Conservation (phyloP, 805 yeast genomes). For the Clavispora vitiphila region DNA sequence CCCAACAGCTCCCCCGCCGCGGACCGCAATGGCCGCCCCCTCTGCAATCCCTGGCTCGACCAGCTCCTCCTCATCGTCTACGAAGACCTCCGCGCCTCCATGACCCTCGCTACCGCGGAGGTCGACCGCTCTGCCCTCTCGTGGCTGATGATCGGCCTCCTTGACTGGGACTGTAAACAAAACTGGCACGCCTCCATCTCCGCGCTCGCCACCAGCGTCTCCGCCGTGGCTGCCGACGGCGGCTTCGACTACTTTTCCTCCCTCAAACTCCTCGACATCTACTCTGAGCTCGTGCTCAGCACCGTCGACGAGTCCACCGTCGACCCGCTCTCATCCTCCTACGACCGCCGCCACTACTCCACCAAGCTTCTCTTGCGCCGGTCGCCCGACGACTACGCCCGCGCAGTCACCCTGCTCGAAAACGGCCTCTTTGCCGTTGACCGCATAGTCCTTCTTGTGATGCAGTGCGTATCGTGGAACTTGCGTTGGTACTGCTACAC, state of each 20-base stretch:
- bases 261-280: slow-evolving; percentile 43
- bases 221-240: slow-evolving; percentile 44
- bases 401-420: slow-evolving; percentile 13
- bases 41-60: slow-evolving; percentile 79
- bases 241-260: slow-evolving; percentile 63
- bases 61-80: slow-evolving; percentile 64
- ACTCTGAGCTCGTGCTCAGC: slow-evolving; percentile 37
- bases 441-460: slow-evolving; percentile 30
- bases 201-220: slow-evolving; percentile 43
- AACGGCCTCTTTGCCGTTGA: slow-evolving; percentile 29
- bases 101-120: slow-evolving; percentile 20
- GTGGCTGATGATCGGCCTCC: slow-evolving; percentile 64
- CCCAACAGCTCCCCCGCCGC: no score
- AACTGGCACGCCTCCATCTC: slow-evolving; percentile 34
- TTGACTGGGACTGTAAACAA: slow-evolving; percentile 37
- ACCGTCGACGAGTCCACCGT: slow-evolving; percentile 28
- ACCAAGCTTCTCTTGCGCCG: slow-evolving; percentile 28
- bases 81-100: slow-evolving; percentile 45
- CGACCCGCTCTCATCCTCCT: slow-evolving; percentile 26
- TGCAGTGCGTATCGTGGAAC: slow-evolving; percentile 56
- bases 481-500: slow-evolving; percentile 59
- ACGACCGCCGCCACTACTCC: slow-evolving; percentile 21
- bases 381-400: slow-evolving; percentile 14
- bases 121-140: slow-evolving; percentile 57
- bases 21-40: no score